Evolutionary conservation across 345 rosid species (phyloP).

Genomic region (Hypericum perforatum): DNA sequence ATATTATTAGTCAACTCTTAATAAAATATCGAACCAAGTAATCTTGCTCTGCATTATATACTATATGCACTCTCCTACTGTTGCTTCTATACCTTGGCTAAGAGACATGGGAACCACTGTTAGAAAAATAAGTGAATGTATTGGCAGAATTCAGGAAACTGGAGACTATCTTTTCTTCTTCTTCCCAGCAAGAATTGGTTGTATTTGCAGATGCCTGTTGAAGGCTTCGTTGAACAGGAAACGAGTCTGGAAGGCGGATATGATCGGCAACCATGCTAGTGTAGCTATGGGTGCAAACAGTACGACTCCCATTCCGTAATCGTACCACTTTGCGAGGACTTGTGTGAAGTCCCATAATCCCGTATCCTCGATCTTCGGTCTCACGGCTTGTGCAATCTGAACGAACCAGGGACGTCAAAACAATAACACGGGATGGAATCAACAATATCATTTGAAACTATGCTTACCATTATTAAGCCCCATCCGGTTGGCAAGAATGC

Average conservation of each 20-base stretch:
- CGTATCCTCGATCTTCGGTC: slow-evolving; percentile 62
- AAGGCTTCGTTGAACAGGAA: slow-evolving; percentile 90
- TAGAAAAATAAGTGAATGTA: neutral
- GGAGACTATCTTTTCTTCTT: slow-evolving; percentile 31
- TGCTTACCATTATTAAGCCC: slow-evolving; percentile 83
- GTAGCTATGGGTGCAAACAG: slow-evolving; percentile 76
- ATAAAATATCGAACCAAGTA: no score
- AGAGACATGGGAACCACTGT: neutral
- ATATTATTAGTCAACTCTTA: no score
- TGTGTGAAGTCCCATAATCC: slow-evolving; percentile 66
- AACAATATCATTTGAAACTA: neutral
- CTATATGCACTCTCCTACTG: no score
- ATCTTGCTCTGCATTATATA: no score
- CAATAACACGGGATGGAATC: neutral
- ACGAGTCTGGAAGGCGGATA: slow-evolving; percentile 76
- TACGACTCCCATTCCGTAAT: slow-evolving; percentile 86
- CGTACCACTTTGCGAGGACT: slow-evolving; percentile 77
- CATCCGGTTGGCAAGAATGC: slow-evolving; percentile 95
- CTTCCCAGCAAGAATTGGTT: slow-evolving; percentile 84
- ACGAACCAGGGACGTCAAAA: neutral
- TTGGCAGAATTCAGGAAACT: neutral
- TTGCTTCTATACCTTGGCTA: no score
- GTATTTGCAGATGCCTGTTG: slow-evolving; percentile 74
- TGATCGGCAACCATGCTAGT: slow-evolving; percentile 85
- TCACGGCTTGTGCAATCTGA: slow-evolving; percentile 86